These are phyloP conservation scores for Talaromyces albobiverticillius DNA, from an alignment of 2,329 filamentous ascomycete genomes.

Conservation along the genomic window DNA sequence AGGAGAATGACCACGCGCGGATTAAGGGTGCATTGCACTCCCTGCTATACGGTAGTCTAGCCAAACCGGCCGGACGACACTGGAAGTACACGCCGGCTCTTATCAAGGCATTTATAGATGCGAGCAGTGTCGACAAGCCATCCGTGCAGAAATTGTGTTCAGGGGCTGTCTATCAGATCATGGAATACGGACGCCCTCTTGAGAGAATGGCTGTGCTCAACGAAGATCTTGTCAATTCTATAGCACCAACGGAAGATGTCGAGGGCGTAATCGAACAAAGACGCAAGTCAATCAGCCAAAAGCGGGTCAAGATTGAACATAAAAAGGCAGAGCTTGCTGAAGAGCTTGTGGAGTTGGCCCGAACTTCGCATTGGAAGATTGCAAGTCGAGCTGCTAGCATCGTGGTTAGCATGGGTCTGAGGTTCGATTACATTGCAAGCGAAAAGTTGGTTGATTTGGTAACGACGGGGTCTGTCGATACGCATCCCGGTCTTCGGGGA, in stretches of 20 bases:
- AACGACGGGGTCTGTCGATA: constrained; percentile 78
- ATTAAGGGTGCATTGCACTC: constrained; percentile 96
- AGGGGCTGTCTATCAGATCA: constrained; percentile 76
- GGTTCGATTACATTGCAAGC: constrained; percentile 86
- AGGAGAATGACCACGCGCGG: constrained; percentile 76
- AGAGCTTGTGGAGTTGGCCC: constrained; percentile 75
- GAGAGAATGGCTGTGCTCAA: constrained; percentile 84
- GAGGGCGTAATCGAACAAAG: constrained; percentile 55
- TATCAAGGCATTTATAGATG: constrained; percentile 84
- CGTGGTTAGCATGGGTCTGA: constrained; percentile 81
- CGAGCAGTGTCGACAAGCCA: constrained; percentile 85
- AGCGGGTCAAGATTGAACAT: constrained; percentile 72
- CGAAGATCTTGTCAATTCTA: constrained; percentile 64
- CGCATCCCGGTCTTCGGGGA: constrained; percentile 79
- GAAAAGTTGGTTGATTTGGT: constrained; percentile 80
- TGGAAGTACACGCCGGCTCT: constrained; percentile 94
- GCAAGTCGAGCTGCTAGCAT: constrained; percentile 86
- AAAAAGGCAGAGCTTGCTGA: constrained; percentile 78
- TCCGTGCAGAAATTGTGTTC: constrained; percentile 88
- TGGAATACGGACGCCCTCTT: constrained; percentile 87
- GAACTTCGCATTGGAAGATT: constrained; percentile 91
- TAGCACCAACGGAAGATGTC: constrained; percentile 68
- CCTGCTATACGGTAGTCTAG: constrained; percentile 79
- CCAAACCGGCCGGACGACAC: constrained; percentile 83
- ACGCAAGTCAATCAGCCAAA: constrained; percentile 69